phyloP scores from a whole-genome alignment of 106 monocot species.

The Cymbidium sinense region DNA sequence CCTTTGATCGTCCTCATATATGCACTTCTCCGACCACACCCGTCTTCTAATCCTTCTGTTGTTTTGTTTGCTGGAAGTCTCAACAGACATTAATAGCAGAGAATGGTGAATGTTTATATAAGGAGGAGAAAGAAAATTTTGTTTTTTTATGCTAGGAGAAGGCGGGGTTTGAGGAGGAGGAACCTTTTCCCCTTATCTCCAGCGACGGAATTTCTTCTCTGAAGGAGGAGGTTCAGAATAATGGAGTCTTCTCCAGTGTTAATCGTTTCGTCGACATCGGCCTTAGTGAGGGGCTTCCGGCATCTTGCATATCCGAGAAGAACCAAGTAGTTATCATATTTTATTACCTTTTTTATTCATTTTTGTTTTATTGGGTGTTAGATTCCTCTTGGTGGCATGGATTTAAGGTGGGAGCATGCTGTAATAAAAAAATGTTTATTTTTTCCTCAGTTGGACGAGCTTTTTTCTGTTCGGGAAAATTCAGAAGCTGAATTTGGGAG shows the following conservation, averaged over 20 bases:
- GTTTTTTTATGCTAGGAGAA: background rate
- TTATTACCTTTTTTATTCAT: background rate
- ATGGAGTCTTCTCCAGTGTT: background rate
- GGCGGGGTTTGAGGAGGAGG: background rate
- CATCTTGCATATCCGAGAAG: background rate
- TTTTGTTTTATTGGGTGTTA: no score
- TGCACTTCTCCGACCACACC: no score
- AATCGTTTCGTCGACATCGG: background rate
- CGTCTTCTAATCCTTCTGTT: no score
- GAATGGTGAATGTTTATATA: constrained; percentile 1
- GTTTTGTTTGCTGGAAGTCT: no score
- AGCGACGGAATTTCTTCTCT: background rate
- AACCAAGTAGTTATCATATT: background rate
- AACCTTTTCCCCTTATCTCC: background rate
- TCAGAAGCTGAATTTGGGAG: background rate
- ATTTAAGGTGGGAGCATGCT: background rate
- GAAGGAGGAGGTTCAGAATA: background rate
- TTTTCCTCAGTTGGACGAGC: background rate
- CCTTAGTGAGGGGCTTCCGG: background rate
- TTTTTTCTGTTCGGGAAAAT: background rate
- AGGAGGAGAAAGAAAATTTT: constrained; percentile 1
- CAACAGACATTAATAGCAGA: background rate
- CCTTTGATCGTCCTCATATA: no score
- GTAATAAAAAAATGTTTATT: background rate
- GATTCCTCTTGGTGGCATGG: background rate